A percentile compares a stretch with the other conserved stretches of the same genome.
These are phyloP conservation scores for Vicia sativa DNA, from an alignment of 306 rosid genomes.

Conservation along the genomic window DNA sequence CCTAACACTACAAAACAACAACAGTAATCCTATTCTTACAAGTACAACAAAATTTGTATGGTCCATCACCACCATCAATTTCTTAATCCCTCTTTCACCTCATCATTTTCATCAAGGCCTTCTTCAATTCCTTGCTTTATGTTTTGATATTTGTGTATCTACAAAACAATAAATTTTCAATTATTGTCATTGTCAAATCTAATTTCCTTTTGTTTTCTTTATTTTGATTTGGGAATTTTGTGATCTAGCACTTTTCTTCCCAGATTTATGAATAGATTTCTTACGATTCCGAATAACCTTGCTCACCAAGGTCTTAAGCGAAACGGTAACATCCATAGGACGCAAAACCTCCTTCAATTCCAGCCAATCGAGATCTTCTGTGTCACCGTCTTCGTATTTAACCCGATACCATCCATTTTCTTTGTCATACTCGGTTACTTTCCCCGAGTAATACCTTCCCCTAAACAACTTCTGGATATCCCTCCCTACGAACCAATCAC, in stretches of 20 bases:
- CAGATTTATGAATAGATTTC: slow-evolving; percentile 46
- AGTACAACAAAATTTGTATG: slow-evolving; percentile 18
- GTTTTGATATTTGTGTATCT: slow-evolving; percentile 3
- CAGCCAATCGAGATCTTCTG: slow-evolving; percentile 85
- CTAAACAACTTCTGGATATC: slow-evolving; percentile 71
- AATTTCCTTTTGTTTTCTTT: slow-evolving; percentile 44
- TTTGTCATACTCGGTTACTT: slow-evolving; percentile 62
- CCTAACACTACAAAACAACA: slow-evolving; percentile 32
- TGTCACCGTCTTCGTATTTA: slow-evolving; percentile 80
- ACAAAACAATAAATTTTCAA: slow-evolving; percentile 30
- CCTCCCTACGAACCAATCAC: slow-evolving; percentile 89
- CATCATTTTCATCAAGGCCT: background rate
- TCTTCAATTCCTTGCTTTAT: slow-evolving; percentile 16
- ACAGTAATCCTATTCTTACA: slow-evolving; percentile 14
- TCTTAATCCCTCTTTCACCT: slow-evolving; percentile 17
- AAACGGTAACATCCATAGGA: slow-evolving; percentile 73
- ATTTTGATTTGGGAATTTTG: slow-evolving; percentile 40
- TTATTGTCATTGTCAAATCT: slow-evolving; percentile 10
- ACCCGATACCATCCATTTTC: slow-evolving; percentile 76
- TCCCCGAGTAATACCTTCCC: slow-evolving; percentile 60
- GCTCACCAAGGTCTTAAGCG: slow-evolving; percentile 66
- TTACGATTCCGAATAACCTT: slow-evolving; percentile 52
- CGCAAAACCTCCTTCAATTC: slow-evolving; percentile 72
- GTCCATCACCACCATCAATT: slow-evolving; percentile 16
- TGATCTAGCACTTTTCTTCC: slow-evolving; percentile 37